Base-by-base conservation (phyloP, 2,329 filamentous ascomycete species). In the Acarospora socialis region DNA sequence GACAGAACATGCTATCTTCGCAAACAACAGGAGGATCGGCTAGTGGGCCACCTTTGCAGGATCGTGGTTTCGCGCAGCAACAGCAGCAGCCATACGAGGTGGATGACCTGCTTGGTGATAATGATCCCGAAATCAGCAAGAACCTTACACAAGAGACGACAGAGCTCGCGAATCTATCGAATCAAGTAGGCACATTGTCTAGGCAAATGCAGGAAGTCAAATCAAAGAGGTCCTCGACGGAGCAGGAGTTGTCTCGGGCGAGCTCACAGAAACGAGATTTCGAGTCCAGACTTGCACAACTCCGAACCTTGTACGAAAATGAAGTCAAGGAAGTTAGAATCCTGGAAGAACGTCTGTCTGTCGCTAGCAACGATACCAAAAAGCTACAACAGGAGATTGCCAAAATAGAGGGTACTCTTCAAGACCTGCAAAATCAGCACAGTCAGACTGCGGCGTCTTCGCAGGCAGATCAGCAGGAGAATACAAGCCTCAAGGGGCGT, bases 121-220 rank as follows among this genome's bases (percentile, higher is more conserved):
- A 77, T 42, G 87, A 95, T 43, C 79, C 80, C 1, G 84, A 92
- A 48, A 74, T 86, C 34, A 87, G 77, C 57, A 90, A 80, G 54
- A 92, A 81, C 52, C 63, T 95, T 16, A 90, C 80, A 1, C 78
- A 76, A 42, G 90, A 98, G 50, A 90, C 86, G 2, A 78, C 81
- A 0, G 90, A 98, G 53, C 67, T 98, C 36, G 90, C 86, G 31
- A 95, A 98, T 51, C 66, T 98, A 45, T 94, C 87, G 1, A 95
- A 92, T 53, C 90, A 95, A 54, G 83, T 98, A 42, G 77, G 83
- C 19, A 87, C 81, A 2, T 60, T 98, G 34, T 80, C 86, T 0
- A 92, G 78, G 49, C 84, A 98, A 58, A 93, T 92, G 74, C 83
- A 93, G 51, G 83, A 87, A 44, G 79, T 93, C 2, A 83, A 92